Base-by-base conservation (phyloP, 1,284 basidiomycete species). In the Puccinia hordei region DNA sequence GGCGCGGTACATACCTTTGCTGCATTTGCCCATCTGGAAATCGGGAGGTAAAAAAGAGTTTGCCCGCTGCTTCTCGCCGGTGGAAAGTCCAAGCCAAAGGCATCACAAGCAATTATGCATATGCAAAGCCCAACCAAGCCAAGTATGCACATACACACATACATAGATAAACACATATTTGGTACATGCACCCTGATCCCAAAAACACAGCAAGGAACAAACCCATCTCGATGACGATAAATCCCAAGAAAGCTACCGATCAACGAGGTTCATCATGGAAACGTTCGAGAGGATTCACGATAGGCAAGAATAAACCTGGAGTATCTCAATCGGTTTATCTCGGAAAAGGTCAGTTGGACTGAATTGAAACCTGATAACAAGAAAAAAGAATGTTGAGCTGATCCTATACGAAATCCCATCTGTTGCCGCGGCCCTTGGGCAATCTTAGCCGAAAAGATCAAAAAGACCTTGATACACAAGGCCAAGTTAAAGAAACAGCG, bases 21-120 rank as follows among this genome's bases (percentile, higher is more conserved):
- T 80, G 57, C 78, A 80, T 66, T 80, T 80, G 19, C 78, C 78
- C 78, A 80, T 80, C 72, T 46, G 53, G 27, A 30, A 33, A 53
- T 49, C 44, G 22, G 17, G 46, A 3, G 8, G n/a, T n/a, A n/a
- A n/a, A n/a, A n/a, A n/a, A n/a, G n/a, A n/a, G n/a, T n/a, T n/a
- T n/a, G n/a, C n/a, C n/a, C n/a, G n/a, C n/a, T n/a, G n/a, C n/a
- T n/a, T n/a, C n/a, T n/a, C n/a, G n/a, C n/a, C n/a, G n/a, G n/a
- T n/a, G n/a, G n/a, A n/a, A n/a, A n/a, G n/a, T n/a, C n/a, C n/a
- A n/a, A n/a, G n/a, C n/a, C n/a, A n/a, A n/a, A n/a, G n/a, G n/a
- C n/a, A n/a, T n/a, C n/a, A n/a, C n/a, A 49, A 19, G 46, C 2
- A 3, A 49, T 17, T 49, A 49, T 49, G 46, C 8, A 49, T 49